Percentiles rank a stretch among this genome's conserved stretches.
phyloP scores from a whole-genome alignment of 2,329 filamentous ascomycete genomes.

The Ceratocystis alfenasii region DNA sequence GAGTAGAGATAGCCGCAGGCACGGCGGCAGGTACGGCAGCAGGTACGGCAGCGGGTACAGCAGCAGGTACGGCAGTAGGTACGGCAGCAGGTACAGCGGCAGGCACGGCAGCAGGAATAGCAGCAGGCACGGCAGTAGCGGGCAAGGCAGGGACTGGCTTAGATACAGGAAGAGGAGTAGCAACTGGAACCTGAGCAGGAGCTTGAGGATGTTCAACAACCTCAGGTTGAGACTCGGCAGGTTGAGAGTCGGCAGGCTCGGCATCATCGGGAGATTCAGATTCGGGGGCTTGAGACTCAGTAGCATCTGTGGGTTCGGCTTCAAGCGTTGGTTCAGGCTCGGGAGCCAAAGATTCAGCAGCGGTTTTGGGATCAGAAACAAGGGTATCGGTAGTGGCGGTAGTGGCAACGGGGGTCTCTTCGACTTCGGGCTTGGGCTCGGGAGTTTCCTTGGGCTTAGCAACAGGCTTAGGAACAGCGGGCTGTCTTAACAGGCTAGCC shows the following conservation, averaged over 20 bases:
- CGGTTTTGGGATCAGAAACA: conserved; percentile 9
- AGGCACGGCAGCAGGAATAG: conserved; percentile 59
- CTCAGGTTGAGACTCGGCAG: conserved; percentile 27
- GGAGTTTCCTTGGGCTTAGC: conserved; percentile 43
- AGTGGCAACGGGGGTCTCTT: conserved; percentile 23
- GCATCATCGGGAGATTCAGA: conserved; percentile 25
- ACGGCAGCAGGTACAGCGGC: conserved; percentile 43
- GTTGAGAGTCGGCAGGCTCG: conserved; percentile 28
- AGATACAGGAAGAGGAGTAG: conserved; percentile 55
- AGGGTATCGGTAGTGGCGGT: conserved; percentile 12
- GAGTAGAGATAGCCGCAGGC: conserved; percentile 50
- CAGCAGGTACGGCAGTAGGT: conserved; percentile 42
- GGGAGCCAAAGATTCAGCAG: conserved; percentile 2
- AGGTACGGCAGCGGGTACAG: conserved; percentile 56
- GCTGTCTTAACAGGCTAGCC: conserved; percentile 61
- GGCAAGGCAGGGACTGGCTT: conserved; percentile 43
- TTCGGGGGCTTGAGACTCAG: conserved; percentile 25
- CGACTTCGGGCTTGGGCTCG: conserved; percentile 32
- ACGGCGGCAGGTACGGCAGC: conserved; percentile 48
- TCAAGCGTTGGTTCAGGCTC: conserved; percentile 13
- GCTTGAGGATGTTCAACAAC: conserved; percentile 35
- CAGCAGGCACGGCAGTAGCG: conserved; percentile 63
- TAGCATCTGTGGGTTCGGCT: conserved; percentile 26
- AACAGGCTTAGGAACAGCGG: conserved; percentile 45
- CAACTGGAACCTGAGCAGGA: conserved; percentile 27